These are phyloP conservation scores for Paramarasmius palmivorus DNA, from an alignment of 1,284 basidiomycete species.

Conservation along the genomic window DNA sequence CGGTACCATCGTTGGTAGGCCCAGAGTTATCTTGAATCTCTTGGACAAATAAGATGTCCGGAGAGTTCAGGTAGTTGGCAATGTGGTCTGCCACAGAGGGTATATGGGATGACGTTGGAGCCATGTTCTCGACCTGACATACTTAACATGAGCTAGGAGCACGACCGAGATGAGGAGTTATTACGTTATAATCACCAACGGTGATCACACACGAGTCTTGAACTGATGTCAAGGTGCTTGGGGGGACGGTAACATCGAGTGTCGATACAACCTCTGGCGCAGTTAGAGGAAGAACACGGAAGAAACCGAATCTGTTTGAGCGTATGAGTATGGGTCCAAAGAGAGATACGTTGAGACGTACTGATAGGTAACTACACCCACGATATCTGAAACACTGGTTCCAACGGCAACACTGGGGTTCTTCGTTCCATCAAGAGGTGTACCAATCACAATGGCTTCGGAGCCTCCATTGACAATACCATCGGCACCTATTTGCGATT, in stretches of 20 bases:
- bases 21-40: constrained; percentile 70
- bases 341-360: constrained; percentile 23
- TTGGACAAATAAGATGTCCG: constrained; percentile 65
- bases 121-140: constrained; percentile 57
- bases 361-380: constrained; percentile 58
- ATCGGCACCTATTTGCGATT: constrained; percentile 34
- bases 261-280: constrained; percentile 47
- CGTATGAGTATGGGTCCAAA: background rate
- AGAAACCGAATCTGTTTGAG: constrained; percentile 47
- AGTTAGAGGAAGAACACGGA: constrained; percentile 55
- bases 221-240: constrained; percentile 36
- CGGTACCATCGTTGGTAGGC: constrained; percentile 52
- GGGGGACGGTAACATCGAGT: constrained; percentile 36
- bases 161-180: constrained; percentile 7
- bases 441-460: constrained; percentile 55
- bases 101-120: constrained; percentile 50
- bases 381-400: constrained; percentile 48
- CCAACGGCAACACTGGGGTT: constrained; percentile 54
- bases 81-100: constrained; percentile 57
- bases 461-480: constrained; percentile 58
- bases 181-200: constrained; percentile 63
- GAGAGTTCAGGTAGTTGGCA: constrained; percentile 47
- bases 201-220: constrained; percentile 48
- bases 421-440: constrained; percentile 55
- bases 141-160: background rate